Conservation (phyloP, 140 eudicot species). For the Oenanthe javanica region DNA sequence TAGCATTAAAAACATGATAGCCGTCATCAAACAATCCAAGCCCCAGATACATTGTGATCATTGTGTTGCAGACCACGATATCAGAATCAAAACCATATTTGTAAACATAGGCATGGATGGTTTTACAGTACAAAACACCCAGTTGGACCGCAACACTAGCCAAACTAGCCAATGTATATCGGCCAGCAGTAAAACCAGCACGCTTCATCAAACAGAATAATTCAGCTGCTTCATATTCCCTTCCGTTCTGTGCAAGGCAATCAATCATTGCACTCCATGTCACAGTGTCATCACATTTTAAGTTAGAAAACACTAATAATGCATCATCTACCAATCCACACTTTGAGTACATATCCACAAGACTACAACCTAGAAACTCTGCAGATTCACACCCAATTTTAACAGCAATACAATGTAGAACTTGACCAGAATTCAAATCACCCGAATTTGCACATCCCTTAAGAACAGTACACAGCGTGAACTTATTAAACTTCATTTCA, state of each 20-base stretch:
- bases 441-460: conserved; percentile 45
- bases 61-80: conserved; percentile 46
- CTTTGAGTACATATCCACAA: conserved; percentile 63
- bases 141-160: conserved; percentile 36
- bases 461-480: conserved; percentile 47
- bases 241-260: conserved; percentile 60
- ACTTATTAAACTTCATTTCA: conserved; percentile 48
- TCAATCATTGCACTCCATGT: conserved; percentile 64
- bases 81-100: conserved; percentile 57
- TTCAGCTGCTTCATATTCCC: conserved; percentile 39
- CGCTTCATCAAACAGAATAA: conserved; percentile 45
- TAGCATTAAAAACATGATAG: conserved; percentile 28
- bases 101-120: conserved; percentile 58
- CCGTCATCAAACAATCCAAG: conserved; percentile 33
- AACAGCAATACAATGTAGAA: conserved; percentile 43
- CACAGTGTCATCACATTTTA: conserved; percentile 47
- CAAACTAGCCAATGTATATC: conserved; percentile 54
- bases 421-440: conserved; percentile 31
- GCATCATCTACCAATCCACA: conserved; percentile 55
- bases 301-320: conserved; percentile 33
- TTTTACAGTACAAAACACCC: conserved; percentile 25
- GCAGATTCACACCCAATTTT: conserved; percentile 45
- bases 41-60: conserved; percentile 56
- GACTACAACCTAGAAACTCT: conserved; percentile 29
- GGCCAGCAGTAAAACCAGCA: conserved; percentile 47